These are phyloP conservation scores for Trichoderma brevicompactum DNA, from an alignment of 2,329 filamentous ascomycete species.

Conservation along the genomic window DNA sequence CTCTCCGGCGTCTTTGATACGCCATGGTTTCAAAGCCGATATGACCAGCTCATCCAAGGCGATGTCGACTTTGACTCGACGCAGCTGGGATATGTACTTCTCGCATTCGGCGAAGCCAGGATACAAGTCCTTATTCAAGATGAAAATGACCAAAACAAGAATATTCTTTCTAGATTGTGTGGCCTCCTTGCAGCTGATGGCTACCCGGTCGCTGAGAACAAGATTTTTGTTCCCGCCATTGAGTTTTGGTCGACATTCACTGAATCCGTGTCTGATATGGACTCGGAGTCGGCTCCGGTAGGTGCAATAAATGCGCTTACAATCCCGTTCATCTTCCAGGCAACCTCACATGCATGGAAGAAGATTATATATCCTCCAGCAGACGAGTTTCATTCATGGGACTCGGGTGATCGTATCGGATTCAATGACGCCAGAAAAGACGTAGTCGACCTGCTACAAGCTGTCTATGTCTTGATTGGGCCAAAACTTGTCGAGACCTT, in stretches of 20 bases:
- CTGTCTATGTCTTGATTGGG: conserved; percentile 67
- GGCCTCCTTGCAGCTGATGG: conserved; percentile 69
- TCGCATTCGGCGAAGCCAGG: conserved; percentile 71
- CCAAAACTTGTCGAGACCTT: conserved; percentile 61
- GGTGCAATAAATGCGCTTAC: conserved; percentile 63
- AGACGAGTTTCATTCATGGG: conserved; percentile 66
- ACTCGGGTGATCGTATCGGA: conserved; percentile 66
- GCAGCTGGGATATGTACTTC: conserved; percentile 68
- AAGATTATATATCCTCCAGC: conserved; percentile 71
- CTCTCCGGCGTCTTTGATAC: conserved; percentile 65
- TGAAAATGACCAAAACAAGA: conserved; percentile 54
- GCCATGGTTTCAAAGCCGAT: conserved; percentile 61
- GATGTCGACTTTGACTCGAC: conserved; percentile 67
- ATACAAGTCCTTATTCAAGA: conserved; percentile 62
- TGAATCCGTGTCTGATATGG: conserved; percentile 65
- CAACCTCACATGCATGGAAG: conserved; percentile 67
- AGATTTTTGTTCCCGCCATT: conserved; percentile 72
- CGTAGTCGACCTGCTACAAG: conserved; percentile 76
- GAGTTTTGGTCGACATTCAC: conserved; percentile 83
- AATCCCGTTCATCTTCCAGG: conserved; percentile 63
- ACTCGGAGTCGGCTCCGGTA: conserved; percentile 52
- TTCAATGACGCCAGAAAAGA: conserved; percentile 78
- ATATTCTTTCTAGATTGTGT: conserved; percentile 62
- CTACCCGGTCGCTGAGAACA: conserved; percentile 71
- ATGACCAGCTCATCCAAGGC: conserved; percentile 59